A percentile compares a stretch with the other conserved stretches of the same genome.
Evolutionary conservation across 208 protist species (phyloP).

Genomic region (Crithidia fasciculata): DNA sequence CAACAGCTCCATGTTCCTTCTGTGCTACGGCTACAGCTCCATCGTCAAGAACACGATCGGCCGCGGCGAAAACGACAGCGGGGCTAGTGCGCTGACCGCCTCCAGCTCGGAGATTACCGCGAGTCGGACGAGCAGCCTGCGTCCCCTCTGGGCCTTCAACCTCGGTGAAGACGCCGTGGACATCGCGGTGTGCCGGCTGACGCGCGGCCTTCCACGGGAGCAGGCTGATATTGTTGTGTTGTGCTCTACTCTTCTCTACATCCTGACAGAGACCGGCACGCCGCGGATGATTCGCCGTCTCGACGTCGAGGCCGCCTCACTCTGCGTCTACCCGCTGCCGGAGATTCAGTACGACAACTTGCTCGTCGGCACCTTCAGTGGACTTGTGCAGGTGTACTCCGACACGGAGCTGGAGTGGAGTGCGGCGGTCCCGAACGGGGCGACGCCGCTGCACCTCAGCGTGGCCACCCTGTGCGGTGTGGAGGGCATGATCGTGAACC

Average conservation of each 20-base stretch:
- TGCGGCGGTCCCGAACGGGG: conserved; percentile 48
- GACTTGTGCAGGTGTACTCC: conserved; percentile 81
- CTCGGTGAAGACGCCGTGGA: conserved; percentile 88
- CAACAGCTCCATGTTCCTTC: conserved; percentile 81
- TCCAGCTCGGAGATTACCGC: not conserved
- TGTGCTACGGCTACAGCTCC: conserved; percentile 81
- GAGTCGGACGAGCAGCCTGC: conserved; percentile 16
- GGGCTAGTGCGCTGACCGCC: not conserved
- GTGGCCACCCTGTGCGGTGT: conserved; percentile 70
- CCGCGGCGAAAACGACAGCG: conserved; percentile 6
- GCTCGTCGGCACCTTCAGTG: conserved; percentile 77
- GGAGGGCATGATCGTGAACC: conserved; percentile 80
- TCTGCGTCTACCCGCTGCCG: conserved; percentile 70
- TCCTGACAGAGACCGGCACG: conserved; percentile 62
- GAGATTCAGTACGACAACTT: conserved; percentile 70
- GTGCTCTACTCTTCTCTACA: conserved; percentile 76
- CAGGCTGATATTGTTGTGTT: conserved; percentile 85
- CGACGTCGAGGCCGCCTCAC: conserved; percentile 69
- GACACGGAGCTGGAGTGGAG: conserved; percentile 91
- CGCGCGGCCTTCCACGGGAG: conserved; percentile 35
- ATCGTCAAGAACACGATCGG: conserved; percentile 47
- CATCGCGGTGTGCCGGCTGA: conserved; percentile 71
- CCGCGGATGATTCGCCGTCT: conserved; percentile 60
- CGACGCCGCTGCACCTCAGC: conserved; percentile 56
- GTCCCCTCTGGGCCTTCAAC: conserved; percentile 75